Conservation (phyloP, 192 early-diverging fungal species). For the Mortierella hygrophila region DNA sequence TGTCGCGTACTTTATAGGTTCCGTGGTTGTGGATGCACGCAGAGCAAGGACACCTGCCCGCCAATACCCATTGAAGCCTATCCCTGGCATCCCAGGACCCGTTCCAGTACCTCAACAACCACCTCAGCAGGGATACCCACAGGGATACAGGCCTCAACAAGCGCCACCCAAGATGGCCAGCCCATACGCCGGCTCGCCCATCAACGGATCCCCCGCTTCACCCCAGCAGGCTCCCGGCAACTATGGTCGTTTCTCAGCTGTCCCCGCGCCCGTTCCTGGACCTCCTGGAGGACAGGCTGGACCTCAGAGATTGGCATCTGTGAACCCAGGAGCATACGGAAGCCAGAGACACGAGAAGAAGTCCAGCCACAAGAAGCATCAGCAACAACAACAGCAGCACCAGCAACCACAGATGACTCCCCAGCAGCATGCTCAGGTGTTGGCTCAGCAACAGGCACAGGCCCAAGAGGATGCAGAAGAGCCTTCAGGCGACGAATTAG, state of each 20-base stretch:
- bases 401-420: slow-evolving; percentile 44
- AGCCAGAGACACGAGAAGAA: slow-evolving; percentile 49
- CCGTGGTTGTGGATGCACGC: slow-evolving; percentile 46
- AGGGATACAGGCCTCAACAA: slow-evolving; percentile 19
- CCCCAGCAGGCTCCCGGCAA: slow-evolving; percentile 31
- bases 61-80: slow-evolving; percentile 43
- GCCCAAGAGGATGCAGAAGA: slow-evolving; percentile 68
- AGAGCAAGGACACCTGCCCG: slow-evolving; percentile 45
- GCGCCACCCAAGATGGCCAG: slow-evolving; percentile 19
- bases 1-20: slow-evolving; percentile 12
- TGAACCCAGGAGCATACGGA: slow-evolving; percentile 27
- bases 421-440: slow-evolving; percentile 36
- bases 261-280: slow-evolving; percentile 18
- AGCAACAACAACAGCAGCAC: slow-evolving; percentile 25
- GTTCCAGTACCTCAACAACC: slow-evolving; percentile 18
- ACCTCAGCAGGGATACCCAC: slow-evolving; percentile 16
- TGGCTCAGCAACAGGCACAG: slow-evolving; percentile 42
- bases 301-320: slow-evolving; percentile 36
- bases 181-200: slow-evolving; percentile 22
- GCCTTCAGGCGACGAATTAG: slow-evolving; percentile 72
- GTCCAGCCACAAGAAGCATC: slow-evolving; percentile 49
- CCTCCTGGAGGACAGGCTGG: slow-evolving; percentile 18
- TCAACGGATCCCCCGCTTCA: slow-evolving; percentile 24
- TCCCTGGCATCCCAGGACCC: slow-evolving; percentile 12
- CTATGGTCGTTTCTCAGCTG: slow-evolving; percentile 28